A percentile compares a stretch with the other conserved stretches of the same genome.
Conservation (phyloP, 495 filamentous ascomycete species). For the Aeminium ludgeri region DNA sequence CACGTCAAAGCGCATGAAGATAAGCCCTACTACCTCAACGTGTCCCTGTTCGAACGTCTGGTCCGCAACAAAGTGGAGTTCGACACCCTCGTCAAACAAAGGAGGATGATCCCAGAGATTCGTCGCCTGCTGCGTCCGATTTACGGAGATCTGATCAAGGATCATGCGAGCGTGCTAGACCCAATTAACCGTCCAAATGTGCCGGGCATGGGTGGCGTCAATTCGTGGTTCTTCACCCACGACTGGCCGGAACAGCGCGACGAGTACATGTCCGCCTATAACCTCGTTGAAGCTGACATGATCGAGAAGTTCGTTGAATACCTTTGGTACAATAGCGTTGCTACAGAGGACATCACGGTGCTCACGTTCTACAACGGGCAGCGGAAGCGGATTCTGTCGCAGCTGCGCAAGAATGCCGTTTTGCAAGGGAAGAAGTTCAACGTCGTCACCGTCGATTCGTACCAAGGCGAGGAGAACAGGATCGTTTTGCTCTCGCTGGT, state of each 20-base stretch:
- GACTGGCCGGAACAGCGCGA: slow-evolving; percentile 48
- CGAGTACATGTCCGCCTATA: slow-evolving; percentile 50
- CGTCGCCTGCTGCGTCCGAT: slow-evolving; percentile 45
- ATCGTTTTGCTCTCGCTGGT: slow-evolving; percentile 73
- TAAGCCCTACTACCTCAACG: slow-evolving; percentile 41
- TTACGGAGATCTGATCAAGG: slow-evolving; percentile 45
- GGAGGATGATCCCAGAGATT: slow-evolving; percentile 61
- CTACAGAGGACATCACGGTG: slow-evolving; percentile 50
- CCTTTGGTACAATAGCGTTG: slow-evolving; percentile 48
- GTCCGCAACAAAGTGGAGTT: slow-evolving; percentile 51
- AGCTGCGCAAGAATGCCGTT: slow-evolving; percentile 34
- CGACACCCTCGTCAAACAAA: slow-evolving; percentile 40
- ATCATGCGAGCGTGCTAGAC: slow-evolving; percentile 48
- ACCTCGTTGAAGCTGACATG: slow-evolving; percentile 64
- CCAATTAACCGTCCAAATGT: slow-evolving; percentile 37
- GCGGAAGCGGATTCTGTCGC: slow-evolving; percentile 41
- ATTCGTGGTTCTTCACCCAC: slow-evolving; percentile 60
- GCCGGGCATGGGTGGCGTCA: slow-evolving; percentile 60
- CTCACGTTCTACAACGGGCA: slow-evolving; percentile 86
- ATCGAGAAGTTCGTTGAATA: slow-evolving; percentile 55
- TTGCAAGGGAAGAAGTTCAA: slow-evolving; percentile 43
- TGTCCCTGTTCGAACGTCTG: slow-evolving; percentile 66
- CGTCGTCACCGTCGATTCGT: slow-evolving; percentile 76
- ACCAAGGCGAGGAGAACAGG: slow-evolving; percentile 90
- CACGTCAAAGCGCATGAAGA: slow-evolving; percentile 36